These are phyloP conservation scores for Brassica hybrid DNA, from an alignment of 441 rosid species.

Conservation along the genomic window DNA sequence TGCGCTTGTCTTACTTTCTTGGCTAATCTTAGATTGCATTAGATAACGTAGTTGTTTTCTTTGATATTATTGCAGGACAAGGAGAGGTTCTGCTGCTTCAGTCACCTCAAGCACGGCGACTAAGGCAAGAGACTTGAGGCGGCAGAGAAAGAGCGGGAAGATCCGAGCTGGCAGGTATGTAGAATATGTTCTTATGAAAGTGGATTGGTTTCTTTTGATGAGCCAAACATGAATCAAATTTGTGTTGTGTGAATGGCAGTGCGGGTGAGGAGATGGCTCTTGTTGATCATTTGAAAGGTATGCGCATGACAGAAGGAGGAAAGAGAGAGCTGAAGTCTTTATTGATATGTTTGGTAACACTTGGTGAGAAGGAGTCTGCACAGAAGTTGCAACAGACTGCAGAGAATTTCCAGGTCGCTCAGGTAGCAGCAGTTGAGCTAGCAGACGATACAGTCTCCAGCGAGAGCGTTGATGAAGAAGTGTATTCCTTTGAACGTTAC, in stretches of 20 bases:
- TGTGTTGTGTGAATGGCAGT: slow-evolving; percentile 50
- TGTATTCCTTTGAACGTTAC: slow-evolving; percentile 62
- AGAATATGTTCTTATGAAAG: not conserved
- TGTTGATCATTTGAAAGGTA: slow-evolving; percentile 90
- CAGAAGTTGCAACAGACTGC: slow-evolving; percentile 68
- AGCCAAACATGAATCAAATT: slow-evolving; percentile 20
- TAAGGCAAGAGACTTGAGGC: slow-evolving; percentile 74
- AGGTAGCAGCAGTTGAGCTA: slow-evolving; percentile 80
- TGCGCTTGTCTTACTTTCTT: no score
- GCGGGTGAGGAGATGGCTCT: slow-evolving; percentile 95
- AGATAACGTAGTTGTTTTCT: no score
- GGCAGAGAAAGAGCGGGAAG: slow-evolving; percentile 78
- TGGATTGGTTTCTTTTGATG: not conserved
- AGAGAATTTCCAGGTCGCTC: slow-evolving; percentile 80
- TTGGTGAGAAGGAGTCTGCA: slow-evolving; percentile 72
- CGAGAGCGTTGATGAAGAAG: slow-evolving; percentile 62
- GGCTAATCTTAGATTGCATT: slow-evolving; percentile 24
- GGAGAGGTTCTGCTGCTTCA: slow-evolving; percentile 79
- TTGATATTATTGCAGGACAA: slow-evolving; percentile 60
- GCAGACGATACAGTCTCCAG: slow-evolving; percentile 72
- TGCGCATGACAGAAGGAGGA: slow-evolving; percentile 72
- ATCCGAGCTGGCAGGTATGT: slow-evolving; percentile 92
- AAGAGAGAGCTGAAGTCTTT: slow-evolving; percentile 77
- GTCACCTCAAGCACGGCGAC: slow-evolving; percentile 55
- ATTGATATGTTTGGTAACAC: slow-evolving; percentile 71